Base-by-base conservation (phyloP, 257 asterid genomes). In the Ballota nigra region DNA sequence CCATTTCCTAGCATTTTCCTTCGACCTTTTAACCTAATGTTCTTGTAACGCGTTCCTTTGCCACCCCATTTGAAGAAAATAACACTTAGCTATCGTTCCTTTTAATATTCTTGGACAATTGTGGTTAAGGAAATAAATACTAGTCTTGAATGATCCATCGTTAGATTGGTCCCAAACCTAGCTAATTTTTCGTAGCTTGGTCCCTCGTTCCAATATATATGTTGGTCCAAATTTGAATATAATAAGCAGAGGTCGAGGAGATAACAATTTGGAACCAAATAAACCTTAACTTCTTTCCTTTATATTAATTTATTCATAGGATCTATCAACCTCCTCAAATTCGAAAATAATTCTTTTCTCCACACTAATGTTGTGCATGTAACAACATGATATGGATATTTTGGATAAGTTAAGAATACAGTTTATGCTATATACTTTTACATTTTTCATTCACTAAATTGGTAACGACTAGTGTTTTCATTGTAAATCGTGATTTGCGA, bases 31-130 rank as follows among this genome's bases (percentile, higher is more conserved):
- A 9, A 33, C 38, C 38, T 33, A 33, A 33, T 33, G 38, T 33
- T 31, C 6, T 31, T 31, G 36, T 9, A 20, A 3, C 77, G 70
- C 69, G 64, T 70, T 74, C 33, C 68, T 53, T 61, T 4, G 10
- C 23, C 58, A 6, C 66, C 77, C 57, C 11, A 6, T 33, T 33
- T 33, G 38, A 33, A 33, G 38, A 33, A 31, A 26, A 26, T 26
- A 1, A 3, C 1, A 33, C 53, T 45, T 45, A 45, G 20, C 20
- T 45, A 45, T 45, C 53, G 12, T 11, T 24, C 7, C 13, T 13
- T 6, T 26, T 43, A 29, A 16, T 70, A 43, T 26, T 59, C 16
- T 60, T 12, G 16, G 62, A 45, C 75, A 28, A 13, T 59, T 60
- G 40, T 45, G 13, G 29, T 31, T 66, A 11, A 9, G 29, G 15